A percentile compares a stretch with the other conserved stretches of the same genome.
Evolutionary conservation across 2,329 filamentous ascomycete species (phyloP).

Genomic region (Fusarium sarcochroum): DNA sequence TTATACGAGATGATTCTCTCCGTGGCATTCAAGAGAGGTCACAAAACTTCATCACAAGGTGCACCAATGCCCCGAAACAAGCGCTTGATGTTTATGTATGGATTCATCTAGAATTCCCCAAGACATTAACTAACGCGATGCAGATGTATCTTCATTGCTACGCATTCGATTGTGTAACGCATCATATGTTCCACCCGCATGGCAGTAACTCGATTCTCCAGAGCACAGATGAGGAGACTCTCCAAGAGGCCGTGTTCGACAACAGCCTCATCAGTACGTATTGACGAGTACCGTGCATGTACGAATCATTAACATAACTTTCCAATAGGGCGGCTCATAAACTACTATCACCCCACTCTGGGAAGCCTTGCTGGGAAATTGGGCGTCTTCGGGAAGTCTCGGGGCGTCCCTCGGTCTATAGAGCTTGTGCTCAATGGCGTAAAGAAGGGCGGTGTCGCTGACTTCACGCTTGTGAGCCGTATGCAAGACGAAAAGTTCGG

Average conservation of each 20-base stretch:
- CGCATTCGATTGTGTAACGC: conserved; percentile 34
- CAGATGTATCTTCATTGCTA: conserved; percentile 36
- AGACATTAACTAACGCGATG: background rate
- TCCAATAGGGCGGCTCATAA: conserved; percentile 15
- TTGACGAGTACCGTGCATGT: fast-evolving
- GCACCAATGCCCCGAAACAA: conserved; percentile 7
- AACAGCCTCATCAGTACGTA: conserved; percentile 31
- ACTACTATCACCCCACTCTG: conserved; percentile 20
- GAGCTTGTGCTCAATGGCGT: conserved; percentile 25
- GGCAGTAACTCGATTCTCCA: conserved; percentile 30
- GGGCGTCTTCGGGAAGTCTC: conserved; percentile 30
- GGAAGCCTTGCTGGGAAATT: conserved; percentile 8
- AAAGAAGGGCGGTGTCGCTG: conserved; percentile 2
- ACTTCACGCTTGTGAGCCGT: conserved; percentile 32
- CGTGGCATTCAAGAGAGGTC: conserved; percentile 30
- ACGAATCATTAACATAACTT: background rate
- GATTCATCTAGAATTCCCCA: fast-evolving
- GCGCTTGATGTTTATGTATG: conserved; percentile 35
- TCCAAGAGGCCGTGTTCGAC: conserved; percentile 32
- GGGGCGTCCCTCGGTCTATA: conserved; percentile 13
- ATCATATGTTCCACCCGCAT: conserved; percentile 34
- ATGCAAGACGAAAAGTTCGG: conserved; percentile 30
- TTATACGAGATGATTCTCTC: conserved; percentile 22
- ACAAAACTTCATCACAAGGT: conserved; percentile 26
- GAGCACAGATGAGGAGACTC: conserved; percentile 17